A percentile compares a stretch with the other conserved stretches of the same genome.
phyloP scores from a whole-genome alignment of 768 basidiomycete species.

The Naganishia vaughanmartiniae region DNA sequence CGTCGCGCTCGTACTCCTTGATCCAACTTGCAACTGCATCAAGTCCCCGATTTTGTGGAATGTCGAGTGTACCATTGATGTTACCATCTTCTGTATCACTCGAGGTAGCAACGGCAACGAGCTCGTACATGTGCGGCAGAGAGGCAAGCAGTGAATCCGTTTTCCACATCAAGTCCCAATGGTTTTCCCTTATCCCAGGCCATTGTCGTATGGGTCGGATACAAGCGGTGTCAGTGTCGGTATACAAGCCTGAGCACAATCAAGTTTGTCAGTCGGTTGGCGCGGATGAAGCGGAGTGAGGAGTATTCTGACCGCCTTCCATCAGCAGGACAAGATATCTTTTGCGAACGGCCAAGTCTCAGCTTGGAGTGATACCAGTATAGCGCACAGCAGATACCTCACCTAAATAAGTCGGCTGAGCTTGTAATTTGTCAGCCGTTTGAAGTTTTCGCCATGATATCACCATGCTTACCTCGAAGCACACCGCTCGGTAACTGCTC shows the following conservation, averaged over 20 bases:
- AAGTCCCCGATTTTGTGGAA: slow-evolving; percentile 24
- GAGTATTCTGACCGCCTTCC: slow-evolving; percentile 34
- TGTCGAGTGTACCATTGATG: no score
- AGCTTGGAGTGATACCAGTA: not conserved
- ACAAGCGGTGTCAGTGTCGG: slow-evolving; percentile 43
- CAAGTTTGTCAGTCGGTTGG: no score
- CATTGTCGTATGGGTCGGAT: slow-evolving; percentile 35
- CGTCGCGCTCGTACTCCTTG: slow-evolving; percentile 6
- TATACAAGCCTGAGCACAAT: slow-evolving; percentile 32
- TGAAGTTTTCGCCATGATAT: no score
- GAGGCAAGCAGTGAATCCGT: slow-evolving; percentile 4
- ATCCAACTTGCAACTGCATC: slow-evolving; percentile 2
- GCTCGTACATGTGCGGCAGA: not conserved
- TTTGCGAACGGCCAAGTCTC: not conserved
- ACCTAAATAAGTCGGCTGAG: slow-evolving; percentile 27
- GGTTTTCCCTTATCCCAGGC: slow-evolving; percentile 21
- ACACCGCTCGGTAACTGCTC: slow-evolving; percentile 26
- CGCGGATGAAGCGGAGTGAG: no score
- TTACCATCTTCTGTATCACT: no score
- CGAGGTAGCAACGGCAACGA: slow-evolving; percentile 26
- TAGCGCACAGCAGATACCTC: not conserved
- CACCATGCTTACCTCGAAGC: slow-evolving; percentile 31
- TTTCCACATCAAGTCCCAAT: not conserved
- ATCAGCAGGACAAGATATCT: slow-evolving; percentile 42
- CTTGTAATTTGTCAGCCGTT: not conserved